Evolutionary conservation across 2,329 filamentous ascomycete species (phyloP).

Genomic region (Penicillium sclerotigenum): DNA sequence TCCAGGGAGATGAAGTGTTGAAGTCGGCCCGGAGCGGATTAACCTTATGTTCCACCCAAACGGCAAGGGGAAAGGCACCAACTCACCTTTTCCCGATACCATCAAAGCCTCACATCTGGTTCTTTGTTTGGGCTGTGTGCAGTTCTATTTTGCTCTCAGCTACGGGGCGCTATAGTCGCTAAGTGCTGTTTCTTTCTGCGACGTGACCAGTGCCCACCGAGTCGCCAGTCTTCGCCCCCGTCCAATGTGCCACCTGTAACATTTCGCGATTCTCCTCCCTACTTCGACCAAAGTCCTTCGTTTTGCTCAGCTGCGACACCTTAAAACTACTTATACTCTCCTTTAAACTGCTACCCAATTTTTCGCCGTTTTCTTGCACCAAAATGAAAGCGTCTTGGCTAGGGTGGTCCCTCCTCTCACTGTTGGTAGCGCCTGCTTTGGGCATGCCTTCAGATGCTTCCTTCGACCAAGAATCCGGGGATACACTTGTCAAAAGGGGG

Average conservation of each 20-base stretch:
- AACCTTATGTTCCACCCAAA: constrained; percentile 29
- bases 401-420: constrained; percentile 38
- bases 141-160: constrained; percentile 17
- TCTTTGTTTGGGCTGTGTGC: constrained; percentile 14
- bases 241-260: constrained; percentile 35
- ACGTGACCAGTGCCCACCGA: constrained; percentile 12
- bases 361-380: constrained; percentile 18
- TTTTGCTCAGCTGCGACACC: constrained; percentile 12
- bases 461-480: constrained; percentile 15
- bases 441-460: constrained; percentile 27
- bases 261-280: constrained; percentile 16
- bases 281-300: constrained; percentile 24
- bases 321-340: constrained; percentile 10
- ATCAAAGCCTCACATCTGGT: constrained; percentile 16
- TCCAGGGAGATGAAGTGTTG: constrained; percentile 24
- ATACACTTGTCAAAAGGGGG: constrained; percentile 30
- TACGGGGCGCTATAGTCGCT: constrained; percentile 21
- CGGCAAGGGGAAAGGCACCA: constrained; percentile 17
- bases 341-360: constrained; percentile 5
- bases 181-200: constrained; percentile 14
- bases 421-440: constrained; percentile 35
- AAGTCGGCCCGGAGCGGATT: constrained; percentile 38
- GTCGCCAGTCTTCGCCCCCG: constrained; percentile 16
- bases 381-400: constrained; percentile 40
- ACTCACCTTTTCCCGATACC: constrained; percentile 20